Conservation (phyloP, 768 basidiomycete genomes). For the Melanogaster broomeanus region DNA sequence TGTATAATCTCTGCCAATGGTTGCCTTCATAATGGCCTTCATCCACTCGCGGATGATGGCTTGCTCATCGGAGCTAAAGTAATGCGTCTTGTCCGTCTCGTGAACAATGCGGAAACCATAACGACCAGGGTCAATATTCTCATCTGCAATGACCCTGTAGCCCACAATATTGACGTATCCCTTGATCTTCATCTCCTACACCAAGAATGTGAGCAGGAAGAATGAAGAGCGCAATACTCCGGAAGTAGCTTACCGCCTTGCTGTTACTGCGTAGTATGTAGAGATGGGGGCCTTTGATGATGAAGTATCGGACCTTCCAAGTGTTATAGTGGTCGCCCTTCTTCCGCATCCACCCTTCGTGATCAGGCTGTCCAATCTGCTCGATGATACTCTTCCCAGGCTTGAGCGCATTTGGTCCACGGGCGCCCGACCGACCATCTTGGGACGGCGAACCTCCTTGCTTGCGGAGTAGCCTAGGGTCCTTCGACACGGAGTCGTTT, state of each 20-base stretch:
- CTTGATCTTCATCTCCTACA: slow-evolving; percentile 90
- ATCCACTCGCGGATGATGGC: slow-evolving; percentile 91
- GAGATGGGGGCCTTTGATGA: slow-evolving; percentile 89
- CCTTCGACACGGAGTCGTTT: slow-evolving; percentile 29
- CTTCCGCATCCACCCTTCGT: slow-evolving; percentile 94
- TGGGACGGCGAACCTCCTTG: slow-evolving; percentile 41
- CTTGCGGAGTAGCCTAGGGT: slow-evolving; percentile 53
- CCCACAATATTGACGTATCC: slow-evolving; percentile 92
- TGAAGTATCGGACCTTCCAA: slow-evolving; percentile 92
- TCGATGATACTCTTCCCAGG: slow-evolving; percentile 77
- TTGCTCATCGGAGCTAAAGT: slow-evolving; percentile 91
- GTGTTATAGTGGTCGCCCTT: slow-evolving; percentile 89
- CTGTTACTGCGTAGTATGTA: slow-evolving; percentile 84
- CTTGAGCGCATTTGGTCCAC: slow-evolving; percentile 43
- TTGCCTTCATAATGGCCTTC: slow-evolving; percentile 99
- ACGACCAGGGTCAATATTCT: slow-evolving; percentile 86
- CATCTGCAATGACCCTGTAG: slow-evolving; percentile 92
- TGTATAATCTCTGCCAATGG: slow-evolving; percentile 90
- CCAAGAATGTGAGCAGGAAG: not conserved
- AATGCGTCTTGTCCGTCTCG: slow-evolving; percentile 83
- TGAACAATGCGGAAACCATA: slow-evolving; percentile 97
- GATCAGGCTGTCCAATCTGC: slow-evolving; percentile 90
- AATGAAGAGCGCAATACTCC: not conserved
- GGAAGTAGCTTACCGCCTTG: slow-evolving; percentile 36
- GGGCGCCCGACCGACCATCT: slow-evolving; percentile 17